Conservation (phyloP, 2,329 filamentous ascomycete genomes). For the Paecilomyces dactylethromorphus region DNA sequence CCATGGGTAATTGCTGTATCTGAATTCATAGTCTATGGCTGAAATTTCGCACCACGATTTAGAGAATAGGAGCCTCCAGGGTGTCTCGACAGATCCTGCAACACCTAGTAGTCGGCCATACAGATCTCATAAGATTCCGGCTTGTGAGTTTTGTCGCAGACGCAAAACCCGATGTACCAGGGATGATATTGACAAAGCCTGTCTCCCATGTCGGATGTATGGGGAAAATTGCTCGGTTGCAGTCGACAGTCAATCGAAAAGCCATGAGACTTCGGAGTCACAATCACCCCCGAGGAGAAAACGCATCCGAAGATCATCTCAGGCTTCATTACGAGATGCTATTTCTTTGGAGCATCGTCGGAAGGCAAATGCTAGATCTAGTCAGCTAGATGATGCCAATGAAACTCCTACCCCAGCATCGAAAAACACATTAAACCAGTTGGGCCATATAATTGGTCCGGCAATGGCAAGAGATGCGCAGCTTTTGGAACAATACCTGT, state of each 20-base stretch:
- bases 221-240: slow-evolving; percentile 8
- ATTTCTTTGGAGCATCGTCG: neutral
- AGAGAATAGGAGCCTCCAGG: neutral
- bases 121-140: slow-evolving; percentile 13
- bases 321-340: neutral
- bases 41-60: neutral
- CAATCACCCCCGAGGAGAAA: neutral
- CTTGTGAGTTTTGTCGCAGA: slow-evolving; percentile 14
- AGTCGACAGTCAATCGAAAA: neutral
- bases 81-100: neutral
- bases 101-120: slow-evolving; percentile 7
- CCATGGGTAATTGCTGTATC: neutral
- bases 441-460: slow-evolving; percentile 44
- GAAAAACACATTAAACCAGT: slow-evolving; percentile 10
- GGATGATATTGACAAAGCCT: slow-evolving; percentile 9
- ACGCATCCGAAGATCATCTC: neutral
- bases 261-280: neutral
- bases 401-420: neutral
- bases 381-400: neutral
- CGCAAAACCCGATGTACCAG: slow-evolving; percentile 13
- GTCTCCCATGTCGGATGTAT: slow-evolving; percentile 11
- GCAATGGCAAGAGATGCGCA: slow-evolving; percentile 46
- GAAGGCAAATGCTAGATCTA: neutral
- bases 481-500: slow-evolving; percentile 44
- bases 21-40: neutral